Evolutionary conservation across 805 yeast species (phyloP).

Genomic region (Ogataea parapolymorpha): DNA sequence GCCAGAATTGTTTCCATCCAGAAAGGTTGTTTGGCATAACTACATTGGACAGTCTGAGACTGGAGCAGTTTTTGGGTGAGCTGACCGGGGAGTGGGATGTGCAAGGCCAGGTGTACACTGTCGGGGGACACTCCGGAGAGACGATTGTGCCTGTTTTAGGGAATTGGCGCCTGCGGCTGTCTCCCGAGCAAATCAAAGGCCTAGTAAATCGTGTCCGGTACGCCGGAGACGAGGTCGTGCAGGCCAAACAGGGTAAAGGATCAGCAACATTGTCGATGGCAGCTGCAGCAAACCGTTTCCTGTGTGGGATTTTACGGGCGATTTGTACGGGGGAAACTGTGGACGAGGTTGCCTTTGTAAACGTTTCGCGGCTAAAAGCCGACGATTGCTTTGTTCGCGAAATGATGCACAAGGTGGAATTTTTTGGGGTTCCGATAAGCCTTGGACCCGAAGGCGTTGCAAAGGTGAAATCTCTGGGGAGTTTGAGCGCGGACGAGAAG

Average conservation of each 20-base stretch:
- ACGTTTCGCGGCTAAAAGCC: constrained; percentile 30
- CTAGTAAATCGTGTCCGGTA: constrained; percentile 83
- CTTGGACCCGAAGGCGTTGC: constrained; percentile 53
- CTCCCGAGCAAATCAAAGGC: constrained; percentile 40
- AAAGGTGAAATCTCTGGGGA: constrained; percentile 34
- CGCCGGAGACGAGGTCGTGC: constrained; percentile 89
- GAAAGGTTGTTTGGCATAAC: constrained; percentile 53
- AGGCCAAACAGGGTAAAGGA: constrained; percentile 92
- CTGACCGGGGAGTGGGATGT: constrained; percentile 45
- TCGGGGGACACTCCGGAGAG: constrained; percentile 94
- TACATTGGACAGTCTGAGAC: constrained; percentile 56
- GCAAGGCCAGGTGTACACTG: constrained; percentile 54
- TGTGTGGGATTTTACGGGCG: constrained; percentile 57
- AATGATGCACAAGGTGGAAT: constrained; percentile 37
- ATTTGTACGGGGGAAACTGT: constrained; percentile 60
- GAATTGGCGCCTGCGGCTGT: constrained; percentile 30
- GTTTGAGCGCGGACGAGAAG: constrained; percentile 13
- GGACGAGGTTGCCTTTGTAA: constrained; percentile 63
- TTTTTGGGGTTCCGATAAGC: constrained; percentile 60
- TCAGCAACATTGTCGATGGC: constrained; percentile 97
- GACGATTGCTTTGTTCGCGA: constrained; percentile 46
- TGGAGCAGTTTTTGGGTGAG: constrained; percentile 72
- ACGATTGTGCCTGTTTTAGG: constrained; percentile 81
- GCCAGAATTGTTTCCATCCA: constrained; percentile 48
- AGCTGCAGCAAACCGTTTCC: constrained; percentile 80